Evolutionary conservation across 2,329 filamentous ascomycete species (phyloP).

Genomic region (Fonsecaea nubica): DNA sequence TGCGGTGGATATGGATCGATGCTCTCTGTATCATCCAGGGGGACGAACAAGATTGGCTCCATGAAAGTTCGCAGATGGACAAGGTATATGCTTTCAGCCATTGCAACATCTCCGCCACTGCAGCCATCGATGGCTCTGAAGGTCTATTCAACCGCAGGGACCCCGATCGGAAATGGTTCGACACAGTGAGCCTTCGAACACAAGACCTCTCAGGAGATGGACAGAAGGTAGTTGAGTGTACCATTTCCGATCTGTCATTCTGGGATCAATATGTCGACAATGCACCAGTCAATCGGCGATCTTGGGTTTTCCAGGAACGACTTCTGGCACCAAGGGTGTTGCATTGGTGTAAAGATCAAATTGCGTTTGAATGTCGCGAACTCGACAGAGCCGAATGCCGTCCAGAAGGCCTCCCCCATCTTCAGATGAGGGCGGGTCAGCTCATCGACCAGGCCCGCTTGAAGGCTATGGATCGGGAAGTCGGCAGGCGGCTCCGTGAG

Average conservation of each 20-base stretch:
- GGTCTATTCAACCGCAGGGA: conserved; percentile 24
- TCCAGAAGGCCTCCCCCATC: conserved; percentile 22
- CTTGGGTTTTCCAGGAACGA: conserved; percentile 41
- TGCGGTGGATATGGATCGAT: conserved; percentile 34
- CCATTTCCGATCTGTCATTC: conserved; percentile 19
- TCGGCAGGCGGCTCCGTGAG: conserved; percentile 12
- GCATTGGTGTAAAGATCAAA: conserved; percentile 36
- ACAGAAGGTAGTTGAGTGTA: conserved; percentile 11
- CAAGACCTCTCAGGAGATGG: conserved; percentile 5
- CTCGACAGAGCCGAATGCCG: conserved; percentile 13
- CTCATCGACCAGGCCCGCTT: conserved; percentile 11
- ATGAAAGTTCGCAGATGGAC: conserved; percentile 25
- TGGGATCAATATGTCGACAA: conserved; percentile 24
- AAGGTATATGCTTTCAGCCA: conserved; percentile 24
- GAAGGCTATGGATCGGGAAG: conserved; percentile 19
- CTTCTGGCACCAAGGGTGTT: conserved; percentile 37
- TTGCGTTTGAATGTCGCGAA: conserved; percentile 41
- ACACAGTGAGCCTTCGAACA: conserved; percentile 8
- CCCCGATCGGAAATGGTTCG: conserved; percentile 16
- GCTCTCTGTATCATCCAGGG: conserved; percentile 34
- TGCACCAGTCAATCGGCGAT: conserved; percentile 33
- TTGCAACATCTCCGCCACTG: conserved; percentile 31
- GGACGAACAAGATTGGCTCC: conserved; percentile 26
- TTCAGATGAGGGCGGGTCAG: conserved; percentile 13
- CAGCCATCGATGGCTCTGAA: conserved; percentile 13